Conservation (phyloP, 2,329 filamentous ascomycete species). For the Cephalotrichum gorgonifer region DNA sequence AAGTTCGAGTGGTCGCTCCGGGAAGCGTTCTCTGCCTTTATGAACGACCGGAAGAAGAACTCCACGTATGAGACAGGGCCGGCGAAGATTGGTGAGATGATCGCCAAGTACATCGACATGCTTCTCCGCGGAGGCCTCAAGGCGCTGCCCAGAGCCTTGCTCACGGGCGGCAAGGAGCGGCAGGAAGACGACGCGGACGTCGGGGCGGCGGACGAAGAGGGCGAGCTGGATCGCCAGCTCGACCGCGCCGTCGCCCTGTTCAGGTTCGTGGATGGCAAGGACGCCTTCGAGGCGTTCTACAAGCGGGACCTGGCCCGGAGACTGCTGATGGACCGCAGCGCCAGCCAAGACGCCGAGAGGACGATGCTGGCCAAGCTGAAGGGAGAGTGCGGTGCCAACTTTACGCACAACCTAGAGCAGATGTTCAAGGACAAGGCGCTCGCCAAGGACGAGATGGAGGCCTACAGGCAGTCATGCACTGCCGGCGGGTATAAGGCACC, state of each 20-base stretch:
- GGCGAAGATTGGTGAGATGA: conserved; percentile 96
- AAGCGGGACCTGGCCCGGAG: conserved; percentile 91
- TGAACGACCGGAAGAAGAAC: conserved; percentile 75
- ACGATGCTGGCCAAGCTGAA: conserved; percentile 91
- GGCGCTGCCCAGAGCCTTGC: conserved; percentile 60
- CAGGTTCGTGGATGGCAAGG: conserved; percentile 93
- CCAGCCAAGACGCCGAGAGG: conserved; percentile 88
- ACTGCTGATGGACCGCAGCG: conserved; percentile 82
- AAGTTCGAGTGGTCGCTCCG: conserved; percentile 67
- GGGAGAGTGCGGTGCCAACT: conserved; percentile 84
- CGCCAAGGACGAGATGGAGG: conserved; percentile 83
- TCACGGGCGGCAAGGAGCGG: conserved; percentile 50
- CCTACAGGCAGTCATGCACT: conserved; percentile 52
- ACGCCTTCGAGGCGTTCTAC: conserved; percentile 97
- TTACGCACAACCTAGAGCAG: conserved; percentile 94
- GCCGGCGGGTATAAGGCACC: background rate
- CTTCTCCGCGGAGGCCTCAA: conserved; percentile 82
- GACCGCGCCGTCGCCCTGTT: conserved; percentile 92
- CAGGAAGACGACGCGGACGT: conserved; percentile 33
- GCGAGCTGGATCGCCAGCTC: conserved; percentile 81
- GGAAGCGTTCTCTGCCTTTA: conserved; percentile 79
- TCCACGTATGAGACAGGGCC: conserved; percentile 71
- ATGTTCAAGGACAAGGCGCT: conserved; percentile 99
- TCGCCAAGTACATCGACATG: conserved; percentile 91
- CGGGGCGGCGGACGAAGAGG: conserved; percentile 70